Base-by-base conservation (phyloP, 805 yeast genomes). In the Schwanniomyces vanrijiae region DNA sequence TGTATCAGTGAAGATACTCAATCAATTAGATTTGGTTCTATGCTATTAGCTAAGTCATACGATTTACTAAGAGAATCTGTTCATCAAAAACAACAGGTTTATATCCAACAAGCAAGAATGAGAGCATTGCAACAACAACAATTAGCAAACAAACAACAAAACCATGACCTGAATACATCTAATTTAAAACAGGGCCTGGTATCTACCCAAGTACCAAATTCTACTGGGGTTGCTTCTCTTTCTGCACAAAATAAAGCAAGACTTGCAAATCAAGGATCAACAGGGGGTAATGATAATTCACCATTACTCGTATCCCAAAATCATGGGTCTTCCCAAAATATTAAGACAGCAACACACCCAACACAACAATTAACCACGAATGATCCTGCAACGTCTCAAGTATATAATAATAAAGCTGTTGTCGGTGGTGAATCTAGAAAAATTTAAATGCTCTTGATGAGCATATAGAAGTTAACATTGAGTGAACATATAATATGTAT, bases 11-110 rank as follows among this genome's bases (percentile, higher is more conserved):
- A 85, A 45, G 92, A 84, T 43, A 90, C 97, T 1, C 97, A 91
- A 66, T 84, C 88, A 1, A 88, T 92, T 25, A 75, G 97, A 49
- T 91, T 91, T 67, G 96, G 97, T 7, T 82, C 96, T 5, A 90
- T 90, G 97, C 68, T 92, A 26, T 73, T 90, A 37, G 82, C 94
- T 3, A 92, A 91, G 64, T 84, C 97, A 0, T 88, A 88, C 60
- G 97, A 90, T 45, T 78, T 84, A 43, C 70, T 84, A 52, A 73
- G 89, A 56, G 90, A 90, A 60, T 86, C 91, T 18, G 82, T 88
- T 46, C 77, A 82, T 58, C 83, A 83, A 66, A 77, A 94, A 55
- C 83, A 84, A 66, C 75, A 69, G 48, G 57, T 61, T 19, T 62
- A 61, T 50, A 59, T 72, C 20, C 90, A 81, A 65, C 84, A 66